Evolutionary conservation across 2,329 filamentous ascomycete species (phyloP).

Genomic region (Trematosphaeria pertusa): DNA sequence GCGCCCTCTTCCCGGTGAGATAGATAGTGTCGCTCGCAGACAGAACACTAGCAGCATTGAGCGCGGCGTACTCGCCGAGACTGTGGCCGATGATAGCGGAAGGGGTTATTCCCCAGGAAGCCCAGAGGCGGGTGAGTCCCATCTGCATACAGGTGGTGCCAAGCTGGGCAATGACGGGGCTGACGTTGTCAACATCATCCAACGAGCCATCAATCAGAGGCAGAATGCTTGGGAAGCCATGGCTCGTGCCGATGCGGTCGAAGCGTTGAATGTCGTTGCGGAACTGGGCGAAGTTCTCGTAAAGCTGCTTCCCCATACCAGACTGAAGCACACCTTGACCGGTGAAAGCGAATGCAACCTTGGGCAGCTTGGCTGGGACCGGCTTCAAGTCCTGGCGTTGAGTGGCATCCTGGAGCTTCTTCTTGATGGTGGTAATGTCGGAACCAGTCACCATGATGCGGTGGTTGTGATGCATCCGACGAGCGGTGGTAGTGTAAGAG

Average conservation of each 20-base stretch:
- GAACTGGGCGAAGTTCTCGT: constrained; percentile 32
- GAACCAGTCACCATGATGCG: constrained; percentile 15
- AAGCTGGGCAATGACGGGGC: constrained; percentile 42
- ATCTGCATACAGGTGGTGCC: constrained; percentile 52
- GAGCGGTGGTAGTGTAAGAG: constrained; percentile 36
- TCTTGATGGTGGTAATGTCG: constrained; percentile 6
- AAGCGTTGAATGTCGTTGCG: constrained; percentile 36
- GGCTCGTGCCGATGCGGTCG: constrained; percentile 32
- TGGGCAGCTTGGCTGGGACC: constrained; percentile 14
- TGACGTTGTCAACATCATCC: constrained; percentile 5
- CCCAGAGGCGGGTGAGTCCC: constrained; percentile 23
- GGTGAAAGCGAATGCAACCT: constrained; percentile 49
- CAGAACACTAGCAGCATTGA: constrained; percentile 45
- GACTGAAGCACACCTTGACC: constrained; percentile 45
- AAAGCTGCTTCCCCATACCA: constrained; percentile 21
- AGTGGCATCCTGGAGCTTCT: constrained; percentile 4
- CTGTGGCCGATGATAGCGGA: constrained; percentile 32
- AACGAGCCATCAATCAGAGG: constrained; percentile 16
- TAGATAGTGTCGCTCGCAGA: constrained; percentile 41
- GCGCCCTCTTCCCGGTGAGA: constrained; percentile 44
- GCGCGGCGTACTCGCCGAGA: constrained; percentile 51
- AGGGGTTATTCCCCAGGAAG: constrained; percentile 19
- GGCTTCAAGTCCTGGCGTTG: constrained; percentile 11
- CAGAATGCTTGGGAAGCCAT: constrained; percentile 42
- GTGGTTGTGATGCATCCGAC: constrained; percentile 30